phyloP scores from a whole-genome alignment of 2,329 filamentous ascomycete genomes.

The Cladosporium halotolerans region DNA sequence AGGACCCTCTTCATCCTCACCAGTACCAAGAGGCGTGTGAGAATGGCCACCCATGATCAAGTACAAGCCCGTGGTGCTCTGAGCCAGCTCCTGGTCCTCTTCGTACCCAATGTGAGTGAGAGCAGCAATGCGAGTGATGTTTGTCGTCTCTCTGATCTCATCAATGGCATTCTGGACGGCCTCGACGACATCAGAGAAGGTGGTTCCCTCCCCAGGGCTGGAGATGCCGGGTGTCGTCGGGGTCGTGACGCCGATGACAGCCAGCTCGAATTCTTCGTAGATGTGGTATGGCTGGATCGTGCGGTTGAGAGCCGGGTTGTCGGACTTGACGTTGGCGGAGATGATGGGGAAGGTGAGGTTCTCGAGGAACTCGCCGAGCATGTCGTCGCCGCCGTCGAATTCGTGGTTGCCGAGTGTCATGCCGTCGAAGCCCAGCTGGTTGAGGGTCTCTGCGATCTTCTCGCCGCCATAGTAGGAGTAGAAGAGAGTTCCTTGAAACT shows the following conservation, averaged over 20 bases:
- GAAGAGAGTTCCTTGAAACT: slow-evolving; percentile 64
- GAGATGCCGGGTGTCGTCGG: slow-evolving; percentile 54
- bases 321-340: slow-evolving; percentile 58
- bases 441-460: slow-evolving; percentile 62
- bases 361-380: slow-evolving; percentile 54
- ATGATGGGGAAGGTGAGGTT: slow-evolving; percentile 61
- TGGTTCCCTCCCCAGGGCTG: slow-evolving; percentile 52
- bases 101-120: slow-evolving; percentile 64
- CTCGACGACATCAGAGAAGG: slow-evolving; percentile 51
- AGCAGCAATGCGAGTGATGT: slow-evolving; percentile 59
- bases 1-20: slow-evolving; percentile 51
- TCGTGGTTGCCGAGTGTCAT: slow-evolving; percentile 66
- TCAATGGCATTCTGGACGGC: slow-evolving; percentile 58
- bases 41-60: slow-evolving; percentile 61
- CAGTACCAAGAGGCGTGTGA: slow-evolving; percentile 53
- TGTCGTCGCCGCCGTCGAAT: slow-evolving; percentile 59
- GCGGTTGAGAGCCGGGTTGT: slow-evolving; percentile 53
- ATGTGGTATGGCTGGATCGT: slow-evolving; percentile 61
- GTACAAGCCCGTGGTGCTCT: slow-evolving; percentile 56
- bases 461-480: slow-evolving; percentile 61
- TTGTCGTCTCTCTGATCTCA: slow-evolving; percentile 54
- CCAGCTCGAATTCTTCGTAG: slow-evolving; percentile 55
- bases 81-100: slow-evolving; percentile 55
- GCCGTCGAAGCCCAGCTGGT: slow-evolving; percentile 59
- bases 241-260: slow-evolving; percentile 60